Percentiles rank a stretch among this genome's conserved stretches.
phyloP scores from a whole-genome alignment of 345 rosid genomes.

The Hibiscus syriacus region DNA sequence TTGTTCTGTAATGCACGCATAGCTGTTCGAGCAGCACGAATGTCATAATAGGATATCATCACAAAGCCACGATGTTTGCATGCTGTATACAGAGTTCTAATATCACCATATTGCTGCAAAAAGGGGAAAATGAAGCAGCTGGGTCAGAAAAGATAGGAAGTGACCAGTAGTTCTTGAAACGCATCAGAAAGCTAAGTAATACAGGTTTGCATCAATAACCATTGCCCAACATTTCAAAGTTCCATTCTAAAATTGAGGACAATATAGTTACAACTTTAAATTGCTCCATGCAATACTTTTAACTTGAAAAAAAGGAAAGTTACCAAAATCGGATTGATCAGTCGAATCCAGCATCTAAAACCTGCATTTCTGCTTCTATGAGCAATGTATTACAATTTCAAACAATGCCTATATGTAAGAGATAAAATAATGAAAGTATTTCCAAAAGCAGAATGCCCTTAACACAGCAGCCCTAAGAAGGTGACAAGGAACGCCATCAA shows the following conservation, averaged over 20 bases:
- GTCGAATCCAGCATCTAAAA: background rate
- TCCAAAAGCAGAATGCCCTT: background rate
- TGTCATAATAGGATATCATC: no score
- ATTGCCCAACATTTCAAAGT: background rate
- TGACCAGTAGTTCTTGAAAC: background rate
- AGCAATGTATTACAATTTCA: background rate
- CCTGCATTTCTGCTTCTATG: background rate
- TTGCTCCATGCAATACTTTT: background rate
- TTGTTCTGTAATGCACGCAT: conserved; percentile 64
- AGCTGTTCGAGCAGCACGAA: conserved; percentile 71
- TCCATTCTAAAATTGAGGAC: background rate
- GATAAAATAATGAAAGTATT: background rate
- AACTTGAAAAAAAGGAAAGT: background rate
- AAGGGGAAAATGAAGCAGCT: conserved; percentile 1
- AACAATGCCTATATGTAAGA: background rate
- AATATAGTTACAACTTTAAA: background rate
- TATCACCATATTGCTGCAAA: conserved; percentile 63
- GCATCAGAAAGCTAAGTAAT: background rate
- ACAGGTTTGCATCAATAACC: background rate
- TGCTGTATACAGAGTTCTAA: conserved; percentile 64
- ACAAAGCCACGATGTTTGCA: conserved; percentile 81
- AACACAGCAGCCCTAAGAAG: background rate
- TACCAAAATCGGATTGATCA: no score
- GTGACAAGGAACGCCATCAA: background rate
- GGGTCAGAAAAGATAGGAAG: background rate